A percentile compares a stretch with the other conserved stretches of the same genome.
Conservation (phyloP, 345 rosid species). For the Moricandia moricandioides region DNA sequence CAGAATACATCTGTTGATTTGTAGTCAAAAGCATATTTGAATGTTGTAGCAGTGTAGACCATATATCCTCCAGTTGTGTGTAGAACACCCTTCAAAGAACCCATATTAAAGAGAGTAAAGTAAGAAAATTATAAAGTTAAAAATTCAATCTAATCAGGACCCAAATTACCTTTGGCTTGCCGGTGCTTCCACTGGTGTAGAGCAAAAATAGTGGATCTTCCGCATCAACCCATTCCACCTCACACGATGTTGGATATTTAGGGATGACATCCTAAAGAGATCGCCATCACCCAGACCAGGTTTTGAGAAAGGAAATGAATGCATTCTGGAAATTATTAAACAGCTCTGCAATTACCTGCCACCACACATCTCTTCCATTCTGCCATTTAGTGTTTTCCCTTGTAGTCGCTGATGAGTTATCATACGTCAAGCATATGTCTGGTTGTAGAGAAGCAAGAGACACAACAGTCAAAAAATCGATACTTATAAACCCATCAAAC, state of each 20-base stretch:
- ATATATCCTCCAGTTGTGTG: constrained; percentile 99
- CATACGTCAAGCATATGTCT: constrained; percentile 79
- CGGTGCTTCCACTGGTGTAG: constrained; percentile 98
- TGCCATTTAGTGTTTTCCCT: constrained; percentile 83
- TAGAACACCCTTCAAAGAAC: constrained; percentile 71
- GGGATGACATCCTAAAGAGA: constrained; percentile 71
- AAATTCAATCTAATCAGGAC: neutral
- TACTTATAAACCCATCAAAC: constrained; percentile 2
- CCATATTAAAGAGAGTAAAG: constrained; percentile 27
- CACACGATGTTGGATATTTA: constrained; percentile 74
- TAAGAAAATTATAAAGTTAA: neutral
- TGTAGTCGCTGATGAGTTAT: constrained; percentile 63
- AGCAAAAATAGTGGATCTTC: constrained; percentile 95
- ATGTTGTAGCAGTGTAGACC: constrained; percentile 93
- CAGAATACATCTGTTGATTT: constrained; percentile 88
- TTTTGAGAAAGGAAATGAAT: neutral
- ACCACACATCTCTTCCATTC: constrained; percentile 88
- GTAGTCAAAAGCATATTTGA: constrained; percentile 97
- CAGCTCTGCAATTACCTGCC: constrained; percentile 62
- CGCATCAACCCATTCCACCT: constrained; percentile 98
- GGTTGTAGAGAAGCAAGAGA: constrained; percentile 11
- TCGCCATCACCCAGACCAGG: constrained; percentile 15
- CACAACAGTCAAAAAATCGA: constrained; percentile 24
- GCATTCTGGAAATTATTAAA: neutral
- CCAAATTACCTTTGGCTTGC: constrained; percentile 84